phyloP scores from a whole-genome alignment of 2,329 filamentous ascomycete genomes.

The Cladorrhinum sp. region DNA sequence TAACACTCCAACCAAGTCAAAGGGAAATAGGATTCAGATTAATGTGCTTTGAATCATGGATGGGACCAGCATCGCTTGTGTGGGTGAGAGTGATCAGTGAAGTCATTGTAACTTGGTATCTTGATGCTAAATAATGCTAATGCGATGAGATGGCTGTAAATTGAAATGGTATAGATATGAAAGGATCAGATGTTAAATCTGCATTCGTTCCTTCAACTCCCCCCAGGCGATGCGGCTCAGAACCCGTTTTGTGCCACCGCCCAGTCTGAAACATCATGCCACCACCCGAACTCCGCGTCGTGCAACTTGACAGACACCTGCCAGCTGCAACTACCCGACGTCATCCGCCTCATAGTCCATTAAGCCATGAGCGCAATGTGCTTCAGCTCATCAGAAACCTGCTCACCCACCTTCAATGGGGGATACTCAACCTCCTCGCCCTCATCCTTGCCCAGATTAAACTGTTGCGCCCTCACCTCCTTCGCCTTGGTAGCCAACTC shows the following conservation, averaged over 20 bases:
- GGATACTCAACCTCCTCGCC: slow-evolving; percentile 48
- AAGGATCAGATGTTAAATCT: background rate
- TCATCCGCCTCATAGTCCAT: background rate
- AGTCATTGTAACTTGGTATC: too few relatives aligned
- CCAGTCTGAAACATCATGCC: background rate
- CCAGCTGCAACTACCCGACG: background rate
- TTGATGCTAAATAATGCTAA: background rate
- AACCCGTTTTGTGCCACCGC: background rate
- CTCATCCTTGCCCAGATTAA: slow-evolving; percentile 50
- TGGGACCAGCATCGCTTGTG: too few relatives aligned
- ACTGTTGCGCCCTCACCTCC: slow-evolving; percentile 45
- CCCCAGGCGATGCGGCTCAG: background rate
- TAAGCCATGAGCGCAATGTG: slow-evolving; percentile 29
- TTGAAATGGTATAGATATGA: background rate
- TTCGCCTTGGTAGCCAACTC: slow-evolving; percentile 44
- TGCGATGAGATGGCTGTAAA: background rate
- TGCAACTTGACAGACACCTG: slow-evolving; percentile 4
- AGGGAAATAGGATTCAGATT: too few relatives aligned
- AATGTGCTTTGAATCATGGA: too few relatives aligned
- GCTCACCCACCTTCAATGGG: slow-evolving; percentile 56
- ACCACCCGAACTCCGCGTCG: background rate
- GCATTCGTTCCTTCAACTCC: background rate
- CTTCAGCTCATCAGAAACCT: slow-evolving; percentile 51
- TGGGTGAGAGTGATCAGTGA: too few relatives aligned
- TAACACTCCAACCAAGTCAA: too few relatives aligned